These are phyloP conservation scores for Candida tropicalis DNA, from an alignment of 1,139 yeast species.

Conservation along the genomic window DNA sequence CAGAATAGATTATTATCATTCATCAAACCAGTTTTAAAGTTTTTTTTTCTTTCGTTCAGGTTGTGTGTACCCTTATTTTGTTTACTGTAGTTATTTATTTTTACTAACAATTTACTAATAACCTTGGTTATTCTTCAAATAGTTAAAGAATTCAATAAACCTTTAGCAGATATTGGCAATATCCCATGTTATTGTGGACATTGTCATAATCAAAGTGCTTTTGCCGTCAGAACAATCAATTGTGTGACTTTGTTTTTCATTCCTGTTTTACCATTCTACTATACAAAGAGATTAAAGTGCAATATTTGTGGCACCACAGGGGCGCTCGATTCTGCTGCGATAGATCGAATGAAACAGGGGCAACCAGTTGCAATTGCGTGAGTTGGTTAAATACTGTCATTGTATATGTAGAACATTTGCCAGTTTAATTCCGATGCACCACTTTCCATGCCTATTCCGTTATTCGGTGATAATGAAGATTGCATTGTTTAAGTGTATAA, in stretches of 20 bases:
- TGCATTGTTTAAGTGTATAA: too few species aligned
- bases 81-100: not conserved
- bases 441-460: not conserved
- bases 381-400: too few species aligned
- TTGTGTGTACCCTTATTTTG: too few species aligned
- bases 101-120: constrained; percentile 8
- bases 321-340: constrained; percentile 31
- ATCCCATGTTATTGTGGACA: constrained; percentile 38
- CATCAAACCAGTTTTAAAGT: too few species aligned
- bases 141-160: constrained; percentile 36
- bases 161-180: constrained; percentile 30
- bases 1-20: too few species aligned
- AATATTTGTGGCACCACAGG: constrained; percentile 50
- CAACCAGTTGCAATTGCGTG: constrained; percentile 46
- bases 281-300: constrained; percentile 40
- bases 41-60: too few species aligned
- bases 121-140: too few species aligned
- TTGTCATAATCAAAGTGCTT: constrained; percentile 50
- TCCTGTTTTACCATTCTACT: constrained; percentile 48
- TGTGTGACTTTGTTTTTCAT: constrained; percentile 48
- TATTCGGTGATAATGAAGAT: too few species aligned
- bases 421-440: not conserved
- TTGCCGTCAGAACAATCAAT: constrained; percentile 43
- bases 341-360: constrained; percentile 38
- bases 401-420: too few species aligned